These are phyloP conservation scores for Phialocephala subalpina DNA, from an alignment of 2,329 filamentous ascomycete genomes.

Conservation along the genomic window DNA sequence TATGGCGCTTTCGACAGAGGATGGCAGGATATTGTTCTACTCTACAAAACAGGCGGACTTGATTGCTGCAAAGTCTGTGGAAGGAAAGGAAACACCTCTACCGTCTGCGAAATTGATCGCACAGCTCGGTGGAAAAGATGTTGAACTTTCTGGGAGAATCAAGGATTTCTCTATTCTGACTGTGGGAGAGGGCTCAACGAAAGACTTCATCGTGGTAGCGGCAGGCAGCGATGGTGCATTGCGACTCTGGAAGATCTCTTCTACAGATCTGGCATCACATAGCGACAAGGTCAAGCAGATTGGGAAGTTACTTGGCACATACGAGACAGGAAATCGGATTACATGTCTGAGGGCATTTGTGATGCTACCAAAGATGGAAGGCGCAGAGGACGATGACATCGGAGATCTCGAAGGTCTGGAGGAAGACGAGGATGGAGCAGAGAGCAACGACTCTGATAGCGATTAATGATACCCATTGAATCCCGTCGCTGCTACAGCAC, in stretches of 20 bases:
- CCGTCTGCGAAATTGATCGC: slow-evolving; percentile 72
- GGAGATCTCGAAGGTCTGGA: slow-evolving; percentile 39
- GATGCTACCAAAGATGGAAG: slow-evolving; percentile 76
- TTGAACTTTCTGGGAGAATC: slow-evolving; percentile 76
- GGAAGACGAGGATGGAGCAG: slow-evolving; percentile 36
- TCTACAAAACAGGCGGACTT: slow-evolving; percentile 67
- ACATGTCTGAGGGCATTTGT: slow-evolving; percentile 88
- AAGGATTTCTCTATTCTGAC: slow-evolving; percentile 82
- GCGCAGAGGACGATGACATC: slow-evolving; percentile 57
- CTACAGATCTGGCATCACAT: slow-evolving; percentile 44
- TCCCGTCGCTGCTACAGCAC: too few relatives aligned
- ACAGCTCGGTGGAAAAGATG: slow-evolving; percentile 79
- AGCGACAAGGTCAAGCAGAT: slow-evolving; percentile 41
- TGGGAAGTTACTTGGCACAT: slow-evolving; percentile 72
- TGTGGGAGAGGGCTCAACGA: slow-evolving; percentile 46
- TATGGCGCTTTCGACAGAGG: slow-evolving; percentile 85
- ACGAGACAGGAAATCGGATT: slow-evolving; percentile 87
- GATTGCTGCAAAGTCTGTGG: slow-evolving; percentile 37
- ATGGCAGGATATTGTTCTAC: slow-evolving; percentile 87
- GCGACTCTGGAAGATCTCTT: slow-evolving; percentile 75
- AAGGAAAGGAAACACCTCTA: slow-evolving; percentile 55
- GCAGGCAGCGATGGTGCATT: slow-evolving; percentile 87
- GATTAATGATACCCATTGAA: slow-evolving; percentile 45
- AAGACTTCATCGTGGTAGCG: slow-evolving; percentile 68
- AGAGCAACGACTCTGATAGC: slow-evolving; percentile 39